Evolutionary conservation across 768 basidiomycete species (phyloP).

Genomic region (Amylocystis lapponica): DNA sequence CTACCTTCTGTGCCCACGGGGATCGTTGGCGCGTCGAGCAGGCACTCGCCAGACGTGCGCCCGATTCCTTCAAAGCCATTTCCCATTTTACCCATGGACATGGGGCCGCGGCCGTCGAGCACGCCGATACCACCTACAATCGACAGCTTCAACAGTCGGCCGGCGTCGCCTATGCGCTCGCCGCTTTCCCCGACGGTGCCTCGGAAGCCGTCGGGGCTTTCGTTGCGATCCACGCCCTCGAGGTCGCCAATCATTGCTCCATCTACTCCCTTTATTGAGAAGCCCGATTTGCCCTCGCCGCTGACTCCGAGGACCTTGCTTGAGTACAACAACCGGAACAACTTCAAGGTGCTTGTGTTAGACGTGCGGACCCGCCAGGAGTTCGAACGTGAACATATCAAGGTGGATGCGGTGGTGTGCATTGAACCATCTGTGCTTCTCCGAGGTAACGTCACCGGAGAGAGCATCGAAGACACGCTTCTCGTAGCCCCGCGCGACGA

Average conservation of each 20-base stretch:
- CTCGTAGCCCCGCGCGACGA: conserved; percentile 67
- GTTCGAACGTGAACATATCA: conserved; percentile 72
- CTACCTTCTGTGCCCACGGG: conserved; percentile 45
- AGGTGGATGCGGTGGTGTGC: conserved; percentile 64
- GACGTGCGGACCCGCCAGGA: conserved; percentile 79
- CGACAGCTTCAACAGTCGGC: conserved; percentile 55
- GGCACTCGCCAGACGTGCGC: conserved; percentile 8
- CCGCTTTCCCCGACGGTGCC: conserved; percentile 37
- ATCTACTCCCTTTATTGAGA: conserved; percentile 23
- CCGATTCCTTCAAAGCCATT: conserved; percentile 25
- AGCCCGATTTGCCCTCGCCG: conserved; percentile 49
- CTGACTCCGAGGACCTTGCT: conserved; percentile 58
- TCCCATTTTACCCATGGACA: conserved; percentile 39
- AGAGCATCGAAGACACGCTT: conserved; percentile 69
- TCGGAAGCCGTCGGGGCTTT: conserved; percentile 37
- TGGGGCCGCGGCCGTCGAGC: conserved; percentile 57
- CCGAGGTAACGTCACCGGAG: conserved; percentile 60
- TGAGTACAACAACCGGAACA: conserved; percentile 45
- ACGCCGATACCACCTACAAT: conserved; percentile 58
- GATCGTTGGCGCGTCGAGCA: conserved; percentile 23
- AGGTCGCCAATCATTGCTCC: conserved; percentile 26
- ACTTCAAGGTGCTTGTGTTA: conserved; percentile 63
- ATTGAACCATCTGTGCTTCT: conserved; percentile 76
- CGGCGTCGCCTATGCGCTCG: conserved; percentile 39
- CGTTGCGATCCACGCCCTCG: conserved; percentile 30